Evolutionary conservation across 495 filamentous ascomycete genomes (phyloP).

Genomic region (Astrothelium macrocarpum): DNA sequence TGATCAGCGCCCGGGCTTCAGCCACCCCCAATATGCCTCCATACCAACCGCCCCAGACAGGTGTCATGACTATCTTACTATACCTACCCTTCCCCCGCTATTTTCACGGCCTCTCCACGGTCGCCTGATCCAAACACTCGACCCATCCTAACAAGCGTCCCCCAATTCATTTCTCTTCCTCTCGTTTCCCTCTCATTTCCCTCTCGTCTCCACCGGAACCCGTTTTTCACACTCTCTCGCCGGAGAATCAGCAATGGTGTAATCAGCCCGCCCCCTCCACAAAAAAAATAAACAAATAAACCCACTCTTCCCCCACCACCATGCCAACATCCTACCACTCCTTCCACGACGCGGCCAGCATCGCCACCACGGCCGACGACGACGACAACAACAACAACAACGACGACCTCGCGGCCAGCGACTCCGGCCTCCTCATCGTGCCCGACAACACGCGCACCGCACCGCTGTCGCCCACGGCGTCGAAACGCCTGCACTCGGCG

Average conservation of each 20-base stretch:
- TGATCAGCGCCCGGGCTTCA: background rate
- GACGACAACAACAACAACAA: background rate
- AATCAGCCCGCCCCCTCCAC: too few relatives aligned
- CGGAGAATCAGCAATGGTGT: background rate
- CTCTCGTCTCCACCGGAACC: too few relatives aligned
- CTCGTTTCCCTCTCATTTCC: too few relatives aligned
- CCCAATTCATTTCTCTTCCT: background rate
- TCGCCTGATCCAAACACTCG: background rate
- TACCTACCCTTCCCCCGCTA: background rate
- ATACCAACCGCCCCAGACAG: background rate
- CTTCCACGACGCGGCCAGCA: background rate
- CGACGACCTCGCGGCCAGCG: background rate
- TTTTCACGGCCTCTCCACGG: background rate
- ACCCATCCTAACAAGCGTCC: background rate
- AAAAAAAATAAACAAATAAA: background rate
- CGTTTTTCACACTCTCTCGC: too few relatives aligned
- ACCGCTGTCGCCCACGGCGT: constrained; percentile 17
- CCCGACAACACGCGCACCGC: too few relatives aligned
- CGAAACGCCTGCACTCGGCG: constrained; percentile 14
- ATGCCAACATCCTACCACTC: background rate
- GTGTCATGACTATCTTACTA: constrained; percentile 6
- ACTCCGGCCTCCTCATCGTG: too few relatives aligned
- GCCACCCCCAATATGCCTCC: background rate
- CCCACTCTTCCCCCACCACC: background rate
- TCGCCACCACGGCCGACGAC: background rate